Evolutionary conservation across 2,329 filamentous ascomycete genomes (phyloP).

Genomic region (Hypoxylon sp.): DNA sequence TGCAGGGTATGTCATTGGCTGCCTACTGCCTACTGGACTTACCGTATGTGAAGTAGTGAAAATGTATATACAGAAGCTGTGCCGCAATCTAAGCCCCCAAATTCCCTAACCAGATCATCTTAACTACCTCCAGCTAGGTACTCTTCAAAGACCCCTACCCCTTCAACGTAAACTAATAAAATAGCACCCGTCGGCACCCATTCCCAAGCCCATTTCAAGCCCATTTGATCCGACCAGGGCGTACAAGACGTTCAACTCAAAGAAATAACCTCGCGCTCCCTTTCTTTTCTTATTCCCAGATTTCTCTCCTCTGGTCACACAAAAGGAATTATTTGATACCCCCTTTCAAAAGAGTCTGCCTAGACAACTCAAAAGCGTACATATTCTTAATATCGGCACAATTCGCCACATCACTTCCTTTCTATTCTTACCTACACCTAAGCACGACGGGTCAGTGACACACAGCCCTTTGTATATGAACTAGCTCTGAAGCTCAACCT

Average conservation of each 20-base stretch:
- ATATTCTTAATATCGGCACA: slow-evolving; percentile 35
- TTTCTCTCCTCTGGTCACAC: slow-evolving; percentile 19
- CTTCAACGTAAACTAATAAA: slow-evolving; percentile 25
- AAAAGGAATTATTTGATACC: slow-evolving; percentile 34
- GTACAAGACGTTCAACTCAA: slow-evolving; percentile 23
- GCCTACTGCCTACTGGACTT: slow-evolving; percentile 16
- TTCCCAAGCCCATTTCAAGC: slow-evolving; percentile 22
- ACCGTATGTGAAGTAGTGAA: slow-evolving; percentile 25
- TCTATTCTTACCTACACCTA: background rate
- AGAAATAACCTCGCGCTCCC: slow-evolving; percentile 18
- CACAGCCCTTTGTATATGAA: slow-evolving; percentile 20
- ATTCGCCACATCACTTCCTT: slow-evolving; percentile 31
- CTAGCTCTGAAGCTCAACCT: slow-evolving; percentile 22
- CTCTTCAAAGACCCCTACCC: slow-evolving; percentile 20
- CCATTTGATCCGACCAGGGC: slow-evolving; percentile 17
- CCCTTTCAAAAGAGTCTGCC: slow-evolving; percentile 31
- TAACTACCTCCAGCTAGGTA: slow-evolving; percentile 3
- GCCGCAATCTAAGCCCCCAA: slow-evolving; percentile 46
- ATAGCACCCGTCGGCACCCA: slow-evolving; percentile 25
- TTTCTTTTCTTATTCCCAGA: slow-evolving; percentile 12
- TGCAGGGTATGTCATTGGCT: slow-evolving; percentile 26
- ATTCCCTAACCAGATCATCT: slow-evolving; percentile 37
- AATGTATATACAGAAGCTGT: slow-evolving; percentile 42
- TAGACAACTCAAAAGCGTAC: slow-evolving; percentile 29
- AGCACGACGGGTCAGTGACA: slow-evolving; percentile 14